Evolutionary conservation across 2,329 filamentous ascomycete species (phyloP).

Genomic region (Claviceps sp.): DNA sequence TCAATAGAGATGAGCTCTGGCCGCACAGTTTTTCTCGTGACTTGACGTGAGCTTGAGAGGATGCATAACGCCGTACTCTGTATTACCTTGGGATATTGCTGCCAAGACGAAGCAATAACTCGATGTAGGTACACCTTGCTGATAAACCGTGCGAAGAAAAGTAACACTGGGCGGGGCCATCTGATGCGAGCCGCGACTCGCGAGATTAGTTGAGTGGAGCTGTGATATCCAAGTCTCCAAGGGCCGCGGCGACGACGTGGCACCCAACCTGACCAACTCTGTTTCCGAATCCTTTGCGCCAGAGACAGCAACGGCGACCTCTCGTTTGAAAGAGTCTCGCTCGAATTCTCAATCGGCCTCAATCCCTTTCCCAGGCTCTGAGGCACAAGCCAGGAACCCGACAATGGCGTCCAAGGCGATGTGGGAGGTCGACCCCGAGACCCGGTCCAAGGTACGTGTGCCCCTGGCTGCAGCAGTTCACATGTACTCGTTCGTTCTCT

Average conservation of each 20-base stretch:
- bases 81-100: neutral
- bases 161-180: too few species aligned
- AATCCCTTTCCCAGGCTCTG: neutral
- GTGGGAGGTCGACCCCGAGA: conserved; percentile 99
- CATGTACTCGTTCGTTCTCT: neutral
- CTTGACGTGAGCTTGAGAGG: too few species aligned
- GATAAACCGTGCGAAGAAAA: too few species aligned
- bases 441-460: conserved; percentile 66
- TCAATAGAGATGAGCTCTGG: neutral
- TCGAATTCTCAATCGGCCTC: neutral
- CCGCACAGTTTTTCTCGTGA: neutral
- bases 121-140: too few species aligned
- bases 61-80: too few species aligned
- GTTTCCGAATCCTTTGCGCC: neutral
- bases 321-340: neutral
- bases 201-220: too few species aligned
- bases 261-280: neutral
- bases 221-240: too few species aligned
- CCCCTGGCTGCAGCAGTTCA: conserved; percentile 3
- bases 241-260: neutral
- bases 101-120: neutral
- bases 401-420: conserved; percentile 60
- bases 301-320: neutral
- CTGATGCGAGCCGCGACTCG: neutral
- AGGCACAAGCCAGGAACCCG: conserved; percentile 3